phyloP scores from a whole-genome alignment of 1,284 basidiomycete species.

The Cutaneotrichosporon cavernicola region DNA sequence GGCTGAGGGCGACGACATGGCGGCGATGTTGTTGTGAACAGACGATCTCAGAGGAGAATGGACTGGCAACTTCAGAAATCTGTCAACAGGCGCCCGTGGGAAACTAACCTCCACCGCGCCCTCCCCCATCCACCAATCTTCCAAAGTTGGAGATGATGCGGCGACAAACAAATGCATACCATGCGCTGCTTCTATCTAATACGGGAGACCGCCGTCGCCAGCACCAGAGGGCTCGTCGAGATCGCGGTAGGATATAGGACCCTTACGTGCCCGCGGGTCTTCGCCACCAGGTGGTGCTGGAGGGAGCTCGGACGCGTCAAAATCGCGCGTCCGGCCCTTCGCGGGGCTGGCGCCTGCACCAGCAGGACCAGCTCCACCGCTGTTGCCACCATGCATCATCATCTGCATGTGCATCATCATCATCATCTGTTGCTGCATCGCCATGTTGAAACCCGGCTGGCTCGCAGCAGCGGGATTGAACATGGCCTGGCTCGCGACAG shows the following conservation, averaged over 20 bases:
- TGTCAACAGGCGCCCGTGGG: neutral
- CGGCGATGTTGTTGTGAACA: neutral
- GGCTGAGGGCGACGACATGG: slow-evolving; percentile 2
- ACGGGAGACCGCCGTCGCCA: slow-evolving; percentile 48
- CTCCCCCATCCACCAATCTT: neutral
- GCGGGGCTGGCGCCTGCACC: slow-evolving; percentile 10
- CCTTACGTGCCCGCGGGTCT: slow-evolving; percentile 49
- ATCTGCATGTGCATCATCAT: slow-evolving; percentile 54
- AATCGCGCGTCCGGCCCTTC: slow-evolving; percentile 19
- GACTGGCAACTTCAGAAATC: neutral
- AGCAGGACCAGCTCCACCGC: slow-evolving; percentile 6
- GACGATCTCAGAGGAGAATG: neutral
- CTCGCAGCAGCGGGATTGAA: slow-evolving; percentile 23
- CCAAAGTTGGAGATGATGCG: neutral
- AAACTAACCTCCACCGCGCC: neutral
- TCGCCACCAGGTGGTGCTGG: slow-evolving; percentile 41
- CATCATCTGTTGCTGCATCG: slow-evolving; percentile 53
- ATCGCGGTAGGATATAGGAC: slow-evolving; percentile 50
- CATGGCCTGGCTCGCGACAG: slow-evolving; percentile 23
- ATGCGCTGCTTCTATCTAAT: slow-evolving; percentile 28
- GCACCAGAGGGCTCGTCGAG: slow-evolving; percentile 45
- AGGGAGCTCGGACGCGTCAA: slow-evolving; percentile 24
- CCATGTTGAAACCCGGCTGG: slow-evolving; percentile 35
- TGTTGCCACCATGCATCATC: slow-evolving; percentile 40
- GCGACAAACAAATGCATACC: neutral